phyloP scores from a whole-genome alignment of 441 rosid species.

The Brassica hybrid region DNA sequence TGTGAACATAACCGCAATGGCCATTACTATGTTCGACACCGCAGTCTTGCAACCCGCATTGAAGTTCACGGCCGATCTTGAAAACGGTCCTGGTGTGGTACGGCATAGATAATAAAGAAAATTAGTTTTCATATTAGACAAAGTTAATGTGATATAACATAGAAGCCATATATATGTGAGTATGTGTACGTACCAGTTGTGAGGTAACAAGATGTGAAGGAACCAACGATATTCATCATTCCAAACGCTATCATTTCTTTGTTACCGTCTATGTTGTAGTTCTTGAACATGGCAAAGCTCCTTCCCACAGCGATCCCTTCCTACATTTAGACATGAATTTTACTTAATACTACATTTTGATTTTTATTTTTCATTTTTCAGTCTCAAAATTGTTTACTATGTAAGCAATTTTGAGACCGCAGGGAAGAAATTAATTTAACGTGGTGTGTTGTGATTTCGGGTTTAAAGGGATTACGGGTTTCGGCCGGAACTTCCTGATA shows the following conservation, averaged over 20 bases:
- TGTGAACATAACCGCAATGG: constrained; percentile 82
- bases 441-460: too few species aligned
- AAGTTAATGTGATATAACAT: neutral
- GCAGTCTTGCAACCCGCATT: constrained; percentile 98
- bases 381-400: neutral
- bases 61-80: constrained; percentile 93
- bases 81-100: constrained; percentile 75
- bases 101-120: neutral
- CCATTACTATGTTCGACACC: constrained; percentile 89
- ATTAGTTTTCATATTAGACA: neutral
- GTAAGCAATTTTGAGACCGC: neutral
- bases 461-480: too few species aligned
- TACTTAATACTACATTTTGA: neutral
- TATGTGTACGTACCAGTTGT: constrained; percentile 65
- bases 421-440: too few species aligned
- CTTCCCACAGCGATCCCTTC: constrained; percentile 99
- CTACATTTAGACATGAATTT: constrained; percentile 43
- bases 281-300: constrained; percentile 93
- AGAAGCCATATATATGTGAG: neutral
- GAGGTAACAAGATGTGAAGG: constrained; percentile 94
- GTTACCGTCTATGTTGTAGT: constrained; percentile 94
- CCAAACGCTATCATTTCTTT: constrained; percentile 99
- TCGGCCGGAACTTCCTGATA: too few species aligned
- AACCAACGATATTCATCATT: constrained; percentile 90
- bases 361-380: neutral